Percentiles rank a stretch among this genome's conserved stretches.
These are phyloP conservation scores for Pseudozyma thailandica DNA, from an alignment of 1,284 basidiomycete species.

Conservation along the genomic window DNA sequence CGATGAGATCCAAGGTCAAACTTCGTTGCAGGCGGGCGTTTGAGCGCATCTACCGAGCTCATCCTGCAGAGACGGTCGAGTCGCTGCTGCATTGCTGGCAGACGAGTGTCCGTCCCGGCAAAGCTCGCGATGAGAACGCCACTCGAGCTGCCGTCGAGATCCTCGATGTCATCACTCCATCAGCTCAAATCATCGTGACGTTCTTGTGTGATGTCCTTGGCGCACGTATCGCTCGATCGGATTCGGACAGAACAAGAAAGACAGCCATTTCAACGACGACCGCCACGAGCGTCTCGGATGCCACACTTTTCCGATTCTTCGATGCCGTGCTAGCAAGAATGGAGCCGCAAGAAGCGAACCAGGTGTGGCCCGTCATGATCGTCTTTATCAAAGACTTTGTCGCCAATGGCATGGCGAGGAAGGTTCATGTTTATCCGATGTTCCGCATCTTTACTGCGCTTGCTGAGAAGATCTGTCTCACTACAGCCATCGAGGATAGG, in stretches of 20 bases:
- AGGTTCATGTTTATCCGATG: conserved; percentile 76
- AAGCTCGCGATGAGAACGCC: not conserved
- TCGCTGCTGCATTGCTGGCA: conserved; percentile 82
- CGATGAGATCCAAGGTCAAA: conserved; percentile 28
- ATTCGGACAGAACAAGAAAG: conserved; percentile 66
- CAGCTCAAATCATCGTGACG: conserved; percentile 86
- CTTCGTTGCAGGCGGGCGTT: conserved; percentile 68
- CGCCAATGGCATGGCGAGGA: conserved; percentile 61
- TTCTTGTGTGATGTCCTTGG: conserved; percentile 79
- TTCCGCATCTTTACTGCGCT: conserved; percentile 84
- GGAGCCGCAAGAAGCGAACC: conserved; percentile 87
- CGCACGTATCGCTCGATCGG: conserved; percentile 69
- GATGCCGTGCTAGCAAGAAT: conserved; percentile 85
- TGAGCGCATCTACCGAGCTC: conserved; percentile 84
- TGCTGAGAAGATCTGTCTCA: conserved; percentile 82
- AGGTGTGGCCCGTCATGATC: conserved; percentile 82
- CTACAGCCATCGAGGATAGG: conserved; percentile 87
- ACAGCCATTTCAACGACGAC: conserved; percentile 2
- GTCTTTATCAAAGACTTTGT: conserved; percentile 83
- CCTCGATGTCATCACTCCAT: conserved; percentile 83
- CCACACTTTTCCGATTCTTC: conserved; percentile 79
- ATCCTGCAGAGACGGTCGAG: conserved; percentile 83
- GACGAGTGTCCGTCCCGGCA: conserved; percentile 14
- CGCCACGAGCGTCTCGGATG: conserved; percentile 24
- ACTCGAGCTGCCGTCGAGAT: conserved; percentile 76